Evolutionary conservation across 352 stramenopile species (phyloP).

Genomic region (Pythium utonaiense): DNA sequence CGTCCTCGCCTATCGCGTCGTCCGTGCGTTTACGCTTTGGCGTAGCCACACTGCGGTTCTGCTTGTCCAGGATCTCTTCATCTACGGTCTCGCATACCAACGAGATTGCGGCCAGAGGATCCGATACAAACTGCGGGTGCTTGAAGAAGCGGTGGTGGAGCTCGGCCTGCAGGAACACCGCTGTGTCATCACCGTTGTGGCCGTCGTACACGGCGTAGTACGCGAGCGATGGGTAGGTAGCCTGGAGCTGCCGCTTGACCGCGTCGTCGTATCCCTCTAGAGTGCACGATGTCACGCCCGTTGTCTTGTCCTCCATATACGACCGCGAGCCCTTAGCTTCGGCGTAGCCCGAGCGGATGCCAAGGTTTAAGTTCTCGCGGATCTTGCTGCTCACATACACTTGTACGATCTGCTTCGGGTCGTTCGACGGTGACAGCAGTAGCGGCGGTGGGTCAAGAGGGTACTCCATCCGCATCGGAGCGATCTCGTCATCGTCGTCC

Average conservation of each 20-base stretch:
- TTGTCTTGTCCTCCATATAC: slow-evolving; percentile 87
- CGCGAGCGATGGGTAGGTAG: slow-evolving; percentile 46
- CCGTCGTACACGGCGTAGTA: slow-evolving; percentile 89
- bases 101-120: slow-evolving; percentile 49
- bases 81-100: slow-evolving; percentile 62
- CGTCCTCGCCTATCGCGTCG: slow-evolving; percentile 16
- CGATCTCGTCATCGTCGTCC: slow-evolving; percentile 68
- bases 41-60: slow-evolving; percentile 60
- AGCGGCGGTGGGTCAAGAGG: slow-evolving; percentile 24
- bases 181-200: slow-evolving; percentile 83
- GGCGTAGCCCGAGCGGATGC: slow-evolving; percentile 76
- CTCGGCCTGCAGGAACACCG: slow-evolving; percentile 68
- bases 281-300: slow-evolving; percentile 45
- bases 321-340: slow-evolving; percentile 80
- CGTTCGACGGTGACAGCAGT: slow-evolving; percentile 25
- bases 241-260: slow-evolving; percentile 17
- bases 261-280: slow-evolving; percentile 35
- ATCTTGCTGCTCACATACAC: slow-evolving; percentile 89
- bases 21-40: slow-evolving; percentile 62
- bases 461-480: slow-evolving; percentile 27
- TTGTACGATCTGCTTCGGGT: slow-evolving; percentile 51
- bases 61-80: slow-evolving; percentile 69
- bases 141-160: slow-evolving; percentile 75
- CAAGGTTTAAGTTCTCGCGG: slow-evolving; percentile 69
- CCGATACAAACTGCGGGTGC: slow-evolving; percentile 49